These are phyloP conservation scores for Rosa multiflora DNA, from an alignment of 306 rosid species.

Conservation along the genomic window DNA sequence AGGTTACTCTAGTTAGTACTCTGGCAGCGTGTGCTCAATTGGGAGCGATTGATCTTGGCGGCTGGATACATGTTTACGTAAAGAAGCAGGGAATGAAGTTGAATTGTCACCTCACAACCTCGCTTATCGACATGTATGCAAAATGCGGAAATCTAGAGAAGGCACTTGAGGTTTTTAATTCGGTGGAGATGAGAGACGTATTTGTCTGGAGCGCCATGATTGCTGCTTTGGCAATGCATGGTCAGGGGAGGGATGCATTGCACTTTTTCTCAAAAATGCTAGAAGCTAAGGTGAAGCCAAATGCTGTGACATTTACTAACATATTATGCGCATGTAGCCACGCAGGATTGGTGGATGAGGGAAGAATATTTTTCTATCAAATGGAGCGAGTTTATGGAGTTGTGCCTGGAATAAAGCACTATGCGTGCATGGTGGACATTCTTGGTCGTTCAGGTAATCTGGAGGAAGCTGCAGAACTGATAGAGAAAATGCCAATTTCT, in stretches of 20 bases:
- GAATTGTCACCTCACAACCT: slow-evolving; percentile 49
- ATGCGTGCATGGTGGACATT: slow-evolving; percentile 54
- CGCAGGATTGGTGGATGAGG: slow-evolving; percentile 52
- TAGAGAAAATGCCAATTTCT: slow-evolving; percentile 46
- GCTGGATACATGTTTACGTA: slow-evolving; percentile 51
- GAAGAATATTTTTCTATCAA: slow-evolving; percentile 41
- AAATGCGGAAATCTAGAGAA: slow-evolving; percentile 63
- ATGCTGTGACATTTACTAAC: slow-evolving; percentile 59
- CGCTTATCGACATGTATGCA: slow-evolving; percentile 67
- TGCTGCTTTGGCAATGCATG: slow-evolving; percentile 66
- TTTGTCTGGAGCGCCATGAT: slow-evolving; percentile 69
- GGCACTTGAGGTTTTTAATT: slow-evolving; percentile 49
- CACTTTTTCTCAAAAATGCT: slow-evolving; percentile 51
- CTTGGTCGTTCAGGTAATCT: slow-evolving; percentile 59
- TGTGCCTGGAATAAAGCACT: slow-evolving; percentile 55
- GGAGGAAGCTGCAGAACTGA: slow-evolving; percentile 44
- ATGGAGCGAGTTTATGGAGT: slow-evolving; percentile 54
- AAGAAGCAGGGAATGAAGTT: slow-evolving; percentile 47
- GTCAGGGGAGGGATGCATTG: slow-evolving; percentile 51
- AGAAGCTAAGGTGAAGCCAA: slow-evolving; percentile 56
- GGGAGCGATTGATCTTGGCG: slow-evolving; percentile 63
- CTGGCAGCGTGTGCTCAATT: slow-evolving; percentile 63
- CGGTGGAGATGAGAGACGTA: slow-evolving; percentile 50
- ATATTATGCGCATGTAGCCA: slow-evolving; percentile 64
- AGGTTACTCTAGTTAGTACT: slow-evolving; percentile 54